Percentiles rank a stretch among this genome's conserved stretches.
phyloP scores from a whole-genome alignment of 2,329 filamentous ascomycete genomes.

The Cryphonectria nitschkei region DNA sequence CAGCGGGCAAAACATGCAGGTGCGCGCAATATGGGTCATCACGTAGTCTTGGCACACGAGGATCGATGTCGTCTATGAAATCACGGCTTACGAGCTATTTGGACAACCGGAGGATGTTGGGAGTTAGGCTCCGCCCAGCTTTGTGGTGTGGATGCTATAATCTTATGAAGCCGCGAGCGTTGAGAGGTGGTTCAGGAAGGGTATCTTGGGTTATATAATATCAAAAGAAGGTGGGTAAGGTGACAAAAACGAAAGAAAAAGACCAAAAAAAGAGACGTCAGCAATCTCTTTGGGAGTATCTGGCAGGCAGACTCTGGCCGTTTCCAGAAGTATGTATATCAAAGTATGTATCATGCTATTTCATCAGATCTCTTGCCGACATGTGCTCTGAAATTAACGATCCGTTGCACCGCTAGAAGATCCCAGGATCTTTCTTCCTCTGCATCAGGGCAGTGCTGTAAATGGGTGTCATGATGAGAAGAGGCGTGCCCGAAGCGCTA shows the following conservation, averaged over 20 bases:
- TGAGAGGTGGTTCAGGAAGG: neutral
- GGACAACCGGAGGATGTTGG: neutral
- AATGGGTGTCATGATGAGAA: neutral
- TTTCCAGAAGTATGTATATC: conserved; percentile 9
- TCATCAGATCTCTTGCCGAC: neutral
- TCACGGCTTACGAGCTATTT: conserved; percentile 19
- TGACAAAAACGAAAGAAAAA: neutral
- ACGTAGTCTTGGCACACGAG: neutral
- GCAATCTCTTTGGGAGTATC: neutral
- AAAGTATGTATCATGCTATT: neutral
- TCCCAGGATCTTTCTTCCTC: neutral
- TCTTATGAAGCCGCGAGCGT: neutral
- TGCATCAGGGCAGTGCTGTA: neutral
- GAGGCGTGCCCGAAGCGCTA: neutral
- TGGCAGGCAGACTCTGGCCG: neutral
- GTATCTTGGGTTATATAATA: neutral
- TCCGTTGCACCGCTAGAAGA: neutral
- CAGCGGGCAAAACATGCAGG: neutral
- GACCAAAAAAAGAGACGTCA: neutral
- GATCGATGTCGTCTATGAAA: conserved; percentile 9
- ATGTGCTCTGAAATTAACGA: conserved; percentile 3
- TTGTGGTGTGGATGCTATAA: neutral
- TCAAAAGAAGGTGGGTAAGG: neutral
- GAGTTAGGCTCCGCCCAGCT: too few relatives aligned
- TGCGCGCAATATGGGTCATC: neutral